Base-by-base conservation (phyloP, 2,329 filamentous ascomycete species). In the Epicoccum nigrum region DNA sequence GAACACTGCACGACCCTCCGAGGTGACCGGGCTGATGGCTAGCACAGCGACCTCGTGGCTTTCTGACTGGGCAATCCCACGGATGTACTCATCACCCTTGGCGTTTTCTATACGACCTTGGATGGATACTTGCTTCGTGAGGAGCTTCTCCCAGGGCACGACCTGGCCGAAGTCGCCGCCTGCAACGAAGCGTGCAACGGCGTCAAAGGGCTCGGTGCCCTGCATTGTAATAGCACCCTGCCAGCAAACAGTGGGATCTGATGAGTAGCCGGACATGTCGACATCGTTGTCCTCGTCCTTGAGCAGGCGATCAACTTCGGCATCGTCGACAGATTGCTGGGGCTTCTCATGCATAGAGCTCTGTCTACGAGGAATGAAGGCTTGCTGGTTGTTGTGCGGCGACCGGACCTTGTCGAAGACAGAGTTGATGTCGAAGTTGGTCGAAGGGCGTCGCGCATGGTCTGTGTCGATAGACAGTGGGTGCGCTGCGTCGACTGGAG, bases 41-140 rank as follows among this genome's bases (percentile, higher is more conserved):
- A 95, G 83, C 17, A 97, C 89, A 1, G 91, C 83, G 5, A 99
- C 86, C 65, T 97, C 94, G 2, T 90, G 92, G 42, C 86, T 86
- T 44, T 84, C 83, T 68, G 88, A 93, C 72, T 90, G 95, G 11
- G 91, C 86, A 54, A 97, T 80, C 42, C 90, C 86, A 68, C 91
- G 94, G 0, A 99, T 85, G 65, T 99, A 99, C 55, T 95, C 90
- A 49, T 92, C 91, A 9, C 93, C 94, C 58, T 88, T 88, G 53
- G 88, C 83, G 60, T 90, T 86, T 43, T 89, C 85, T 53, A 99
- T 94, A 15, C 94, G 85, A 1, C 90, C 90, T 39, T 87, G 87
- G 17, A 94, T 87, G 6, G 82, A 85, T 23, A 94, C 78, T 7
- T 79, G 82, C 23, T 83, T 78, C 0, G 91, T 89, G 7, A 96